These are phyloP conservation scores for Xylaria sp. DNA, from an alignment of 2,329 filamentous ascomycete species.

Conservation along the genomic window DNA sequence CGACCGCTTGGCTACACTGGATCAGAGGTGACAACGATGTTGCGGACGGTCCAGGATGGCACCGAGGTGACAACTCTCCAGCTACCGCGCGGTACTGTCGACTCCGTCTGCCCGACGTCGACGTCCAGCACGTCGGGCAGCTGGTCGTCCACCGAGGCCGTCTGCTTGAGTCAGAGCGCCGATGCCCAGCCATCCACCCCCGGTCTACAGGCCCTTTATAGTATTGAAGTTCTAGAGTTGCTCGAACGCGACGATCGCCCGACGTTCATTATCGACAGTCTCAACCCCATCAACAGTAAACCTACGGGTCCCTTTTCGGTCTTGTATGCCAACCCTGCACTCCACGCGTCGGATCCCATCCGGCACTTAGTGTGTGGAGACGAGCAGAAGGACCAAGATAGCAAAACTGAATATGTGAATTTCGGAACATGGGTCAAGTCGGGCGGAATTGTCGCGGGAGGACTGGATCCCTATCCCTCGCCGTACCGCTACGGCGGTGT, in stretches of 20 bases:
- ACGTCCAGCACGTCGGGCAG: conserved; percentile 49
- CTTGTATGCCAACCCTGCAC: conserved; percentile 62
- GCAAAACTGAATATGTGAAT: conserved; percentile 47
- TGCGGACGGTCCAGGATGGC: conserved; percentile 43
- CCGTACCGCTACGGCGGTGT: conserved; percentile 59
- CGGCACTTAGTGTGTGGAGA: conserved; percentile 53
- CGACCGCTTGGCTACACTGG: conserved; percentile 37
- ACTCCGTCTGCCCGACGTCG: conserved; percentile 41
- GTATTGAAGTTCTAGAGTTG: conserved; percentile 64
- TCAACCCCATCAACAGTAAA: conserved; percentile 50
- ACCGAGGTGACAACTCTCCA: conserved; percentile 50
- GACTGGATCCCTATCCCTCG: conserved; percentile 47
- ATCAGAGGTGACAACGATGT: conserved; percentile 43
- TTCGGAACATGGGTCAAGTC: conserved; percentile 68
- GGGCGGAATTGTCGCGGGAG: conserved; percentile 47
- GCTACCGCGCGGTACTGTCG: conserved; percentile 50
- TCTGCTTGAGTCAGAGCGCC: conserved; percentile 46
- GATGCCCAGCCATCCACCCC: conserved; percentile 44
- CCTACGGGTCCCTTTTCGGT: conserved; percentile 50
- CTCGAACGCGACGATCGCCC: conserved; percentile 72
- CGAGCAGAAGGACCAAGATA: conserved; percentile 37
- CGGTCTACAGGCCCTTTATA: conserved; percentile 52
- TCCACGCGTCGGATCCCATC: conserved; percentile 53
- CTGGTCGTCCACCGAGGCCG: conserved; percentile 50
- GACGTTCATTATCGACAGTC: conserved; percentile 68